Percentiles rank a stretch among this genome's conserved stretches.
These are phyloP conservation scores for Eudorina sp. DNA, from an alignment of 139 green algal genomes.

Conservation along the genomic window DNA sequence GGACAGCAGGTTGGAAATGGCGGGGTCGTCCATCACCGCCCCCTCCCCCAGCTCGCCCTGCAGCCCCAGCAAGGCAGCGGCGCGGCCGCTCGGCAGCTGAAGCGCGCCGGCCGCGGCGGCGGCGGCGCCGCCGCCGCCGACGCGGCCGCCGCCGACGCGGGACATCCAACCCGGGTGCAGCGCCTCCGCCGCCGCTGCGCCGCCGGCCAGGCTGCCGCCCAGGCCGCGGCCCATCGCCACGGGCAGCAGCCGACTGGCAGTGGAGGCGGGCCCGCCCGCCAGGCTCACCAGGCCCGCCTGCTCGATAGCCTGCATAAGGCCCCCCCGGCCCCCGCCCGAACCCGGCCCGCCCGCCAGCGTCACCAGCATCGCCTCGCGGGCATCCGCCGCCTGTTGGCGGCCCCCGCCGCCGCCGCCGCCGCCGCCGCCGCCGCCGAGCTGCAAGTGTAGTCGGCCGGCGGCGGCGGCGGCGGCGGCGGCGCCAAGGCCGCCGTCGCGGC, in stretches of 20 bases:
- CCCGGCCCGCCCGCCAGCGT: background rate
- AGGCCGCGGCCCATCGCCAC: background rate
- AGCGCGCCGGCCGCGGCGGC: background rate
- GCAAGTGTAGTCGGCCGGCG: background rate
- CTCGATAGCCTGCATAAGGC: background rate
- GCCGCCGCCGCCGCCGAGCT: background rate
- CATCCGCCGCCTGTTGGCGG: background rate
- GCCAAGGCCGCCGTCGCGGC: background rate
- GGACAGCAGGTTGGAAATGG: background rate
- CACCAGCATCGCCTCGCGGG: slow-evolving; percentile 2
- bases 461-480: background rate
- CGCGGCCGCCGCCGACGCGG: background rate
- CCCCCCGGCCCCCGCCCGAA: background rate
- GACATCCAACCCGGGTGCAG: background rate
- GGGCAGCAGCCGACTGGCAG: background rate
- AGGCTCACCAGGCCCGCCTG: slow-evolving; percentile 5
- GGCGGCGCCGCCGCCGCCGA: background rate
- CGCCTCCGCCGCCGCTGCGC: background rate
- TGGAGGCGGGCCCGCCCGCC: background rate
- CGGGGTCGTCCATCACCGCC: background rate
- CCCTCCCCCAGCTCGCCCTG: background rate
- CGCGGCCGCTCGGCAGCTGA: background rate
- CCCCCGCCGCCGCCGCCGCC: slow-evolving; percentile 8
- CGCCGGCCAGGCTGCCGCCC: too few relatives aligned
- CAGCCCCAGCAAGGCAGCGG: background rate